Conservation (phyloP, 495 filamentous ascomycete genomes). For the Penicillium alfredii region DNA sequence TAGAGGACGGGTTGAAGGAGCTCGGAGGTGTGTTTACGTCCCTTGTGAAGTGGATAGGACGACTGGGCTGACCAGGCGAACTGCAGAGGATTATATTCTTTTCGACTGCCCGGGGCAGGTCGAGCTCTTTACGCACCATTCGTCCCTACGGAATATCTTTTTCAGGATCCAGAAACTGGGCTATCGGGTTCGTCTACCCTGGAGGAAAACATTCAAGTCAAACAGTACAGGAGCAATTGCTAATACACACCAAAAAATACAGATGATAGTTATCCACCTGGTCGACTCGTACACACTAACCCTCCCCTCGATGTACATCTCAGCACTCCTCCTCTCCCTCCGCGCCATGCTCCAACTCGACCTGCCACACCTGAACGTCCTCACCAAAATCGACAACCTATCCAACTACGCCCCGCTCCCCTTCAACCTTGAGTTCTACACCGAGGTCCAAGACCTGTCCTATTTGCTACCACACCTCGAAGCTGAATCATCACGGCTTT, state of each 20-base stretch:
- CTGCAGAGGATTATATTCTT: conserved; percentile 78
- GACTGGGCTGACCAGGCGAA: conserved; percentile 2
- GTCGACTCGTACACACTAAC: conserved; percentile 89
- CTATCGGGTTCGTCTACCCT: conserved; percentile 63
- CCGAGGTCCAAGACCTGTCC: conserved; percentile 89
- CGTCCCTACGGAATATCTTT: conserved; percentile 84
- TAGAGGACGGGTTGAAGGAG: conserved; percentile 70
- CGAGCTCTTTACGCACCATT: conserved; percentile 92
- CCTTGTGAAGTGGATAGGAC: neutral
- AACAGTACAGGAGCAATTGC: no score
- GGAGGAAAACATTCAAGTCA: no score
- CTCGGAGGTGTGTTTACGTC: conserved; percentile 48
- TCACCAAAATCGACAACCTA: conserved; percentile 96
- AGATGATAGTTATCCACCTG: conserved; percentile 88
- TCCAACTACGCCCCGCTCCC: conserved; percentile 71
- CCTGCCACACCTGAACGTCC: conserved; percentile 87
- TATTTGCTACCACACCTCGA: conserved; percentile 77
- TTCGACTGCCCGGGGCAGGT: conserved; percentile 98
- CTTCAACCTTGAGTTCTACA: conserved; percentile 94
- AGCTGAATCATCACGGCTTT: conserved; percentile 49
- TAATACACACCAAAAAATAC: no score
- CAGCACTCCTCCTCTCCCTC: conserved; percentile 83
- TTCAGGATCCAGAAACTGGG: conserved; percentile 83
- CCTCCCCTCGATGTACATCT: conserved; percentile 88
- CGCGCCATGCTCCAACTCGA: conserved; percentile 98